phyloP scores from a whole-genome alignment of 2,329 filamentous ascomycete species.

The Diaporthe eres region DNA sequence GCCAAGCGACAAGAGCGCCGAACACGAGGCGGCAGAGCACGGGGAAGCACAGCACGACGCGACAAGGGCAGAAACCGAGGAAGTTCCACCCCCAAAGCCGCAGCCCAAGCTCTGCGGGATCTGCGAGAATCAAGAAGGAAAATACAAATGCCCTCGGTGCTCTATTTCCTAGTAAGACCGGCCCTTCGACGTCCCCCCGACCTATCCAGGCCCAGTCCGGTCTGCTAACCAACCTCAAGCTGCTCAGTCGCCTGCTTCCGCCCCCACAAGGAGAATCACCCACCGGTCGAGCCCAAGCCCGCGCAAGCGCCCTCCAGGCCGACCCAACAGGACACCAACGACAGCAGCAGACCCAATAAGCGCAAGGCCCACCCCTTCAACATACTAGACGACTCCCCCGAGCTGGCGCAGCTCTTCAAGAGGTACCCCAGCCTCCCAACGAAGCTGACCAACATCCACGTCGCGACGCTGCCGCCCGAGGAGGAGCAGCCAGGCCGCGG shows the following conservation, averaged over 20 bases:
- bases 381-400: constrained; percentile 64
- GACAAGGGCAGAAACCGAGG: constrained; percentile 17
- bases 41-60: background rate
- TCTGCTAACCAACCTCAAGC: constrained; percentile 51
- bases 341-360: constrained; percentile 37
- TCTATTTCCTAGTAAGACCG: constrained; percentile 69
- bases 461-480: constrained; percentile 62
- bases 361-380: constrained; percentile 60
- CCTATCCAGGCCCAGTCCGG: constrained; percentile 30
- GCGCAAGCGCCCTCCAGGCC: constrained; percentile 38
- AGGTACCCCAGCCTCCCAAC: constrained; percentile 65
- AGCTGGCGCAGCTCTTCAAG: constrained; percentile 65
- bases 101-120: constrained; percentile 64
- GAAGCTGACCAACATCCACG: constrained; percentile 64
- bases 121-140: constrained; percentile 65
- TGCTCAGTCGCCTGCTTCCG: constrained; percentile 71
- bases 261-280: constrained; percentile 50
- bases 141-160: constrained; percentile 76
- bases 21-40: background rate
- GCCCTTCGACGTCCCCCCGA: constrained; percentile 58
- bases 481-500: constrained; percentile 36
- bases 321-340: constrained; percentile 38
- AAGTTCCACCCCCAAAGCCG: constrained; percentile 43
- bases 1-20: constrained; percentile 2
- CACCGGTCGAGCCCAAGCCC: constrained; percentile 44